phyloP scores from a whole-genome alignment of 202 grass and related monocot genomes.

The Digitaria exilis region DNA sequence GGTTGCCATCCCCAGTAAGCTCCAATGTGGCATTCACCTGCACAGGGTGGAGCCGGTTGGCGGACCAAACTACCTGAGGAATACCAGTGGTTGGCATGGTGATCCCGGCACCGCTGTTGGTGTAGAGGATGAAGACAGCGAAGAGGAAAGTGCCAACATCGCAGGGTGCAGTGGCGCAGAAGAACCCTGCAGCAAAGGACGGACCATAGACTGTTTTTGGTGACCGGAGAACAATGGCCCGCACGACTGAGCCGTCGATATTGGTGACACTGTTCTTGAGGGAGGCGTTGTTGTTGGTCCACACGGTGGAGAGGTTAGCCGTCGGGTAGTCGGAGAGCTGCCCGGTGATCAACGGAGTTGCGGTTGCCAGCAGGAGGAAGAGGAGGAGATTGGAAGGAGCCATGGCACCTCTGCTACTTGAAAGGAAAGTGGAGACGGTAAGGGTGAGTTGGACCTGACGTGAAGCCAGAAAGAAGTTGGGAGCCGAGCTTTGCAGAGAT shows the following conservation, averaged over 20 bases:
- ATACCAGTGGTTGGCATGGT: accelerated
- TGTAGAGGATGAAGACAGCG: constrained; percentile 24
- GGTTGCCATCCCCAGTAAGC: not conserved
- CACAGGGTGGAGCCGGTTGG: constrained; percentile 28
- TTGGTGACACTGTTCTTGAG: constrained; percentile 18
- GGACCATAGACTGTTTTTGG: not conserved
- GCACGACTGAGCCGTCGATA: not conserved
- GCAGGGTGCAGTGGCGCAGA: constrained; percentile 23
- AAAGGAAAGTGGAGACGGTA: not conserved
- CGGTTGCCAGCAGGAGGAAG: not conserved
- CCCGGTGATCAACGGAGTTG: not conserved
- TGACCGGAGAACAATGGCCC: constrained; percentile 29
- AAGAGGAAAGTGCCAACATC: not conserved
- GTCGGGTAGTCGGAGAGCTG: constrained; percentile 29
- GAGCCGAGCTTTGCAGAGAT: not conserved
- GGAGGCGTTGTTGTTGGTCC: constrained; percentile 34
- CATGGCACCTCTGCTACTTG: not conserved
- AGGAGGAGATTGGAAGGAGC: constrained; percentile 13
- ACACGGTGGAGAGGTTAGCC: constrained; percentile 23
- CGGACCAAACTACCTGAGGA: constrained; percentile 42
- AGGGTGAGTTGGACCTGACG: no score
- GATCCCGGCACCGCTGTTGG: not conserved
- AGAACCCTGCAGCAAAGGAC: constrained; percentile 42
- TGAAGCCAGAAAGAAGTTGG: not conserved
- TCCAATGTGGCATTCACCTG: constrained; percentile 43